Percentiles rank a stretch among this genome's conserved stretches.
Conservation (phyloP, 768 basidiomycete species). For the Podaxis sp. region DNA sequence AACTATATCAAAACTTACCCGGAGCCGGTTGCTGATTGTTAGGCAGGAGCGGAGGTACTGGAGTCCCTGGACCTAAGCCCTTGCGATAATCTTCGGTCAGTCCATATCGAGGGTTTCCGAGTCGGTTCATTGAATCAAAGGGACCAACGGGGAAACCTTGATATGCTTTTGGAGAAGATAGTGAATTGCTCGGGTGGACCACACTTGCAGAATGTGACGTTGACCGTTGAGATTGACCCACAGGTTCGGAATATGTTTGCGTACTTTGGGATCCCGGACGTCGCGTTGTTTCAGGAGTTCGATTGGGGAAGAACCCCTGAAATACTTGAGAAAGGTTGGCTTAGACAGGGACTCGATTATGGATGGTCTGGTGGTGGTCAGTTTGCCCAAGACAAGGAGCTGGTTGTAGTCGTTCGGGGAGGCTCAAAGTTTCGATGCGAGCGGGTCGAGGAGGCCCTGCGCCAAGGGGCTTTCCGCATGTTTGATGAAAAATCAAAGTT, state of each 20-base stretch:
- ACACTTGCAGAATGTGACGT: background rate
- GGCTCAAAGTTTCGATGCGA: background rate
- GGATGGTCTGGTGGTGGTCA: background rate
- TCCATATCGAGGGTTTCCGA: constrained; percentile 2
- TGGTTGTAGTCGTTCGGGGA: constrained; percentile 2
- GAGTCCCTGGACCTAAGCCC: background rate
- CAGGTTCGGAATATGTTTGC: background rate
- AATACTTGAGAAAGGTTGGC: background rate
- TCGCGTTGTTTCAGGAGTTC: background rate
- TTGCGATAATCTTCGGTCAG: background rate
- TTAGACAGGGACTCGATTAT: no score
- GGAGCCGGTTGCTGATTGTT: background rate
- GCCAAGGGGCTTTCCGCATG: background rate
- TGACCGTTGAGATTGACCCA: background rate
- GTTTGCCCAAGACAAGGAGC: background rate
- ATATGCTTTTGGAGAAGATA: background rate
- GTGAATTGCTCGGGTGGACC: background rate
- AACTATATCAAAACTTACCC: background rate
- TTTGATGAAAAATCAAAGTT: background rate
- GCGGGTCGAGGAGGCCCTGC: background rate
- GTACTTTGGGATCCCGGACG: constrained; percentile 5
- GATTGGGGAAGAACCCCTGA: background rate
- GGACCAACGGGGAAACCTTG: background rate
- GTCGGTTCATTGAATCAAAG: background rate
- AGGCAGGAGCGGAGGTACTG: background rate